Conservation (phyloP, 805 yeast species). For the Candida boidinii region DNA sequence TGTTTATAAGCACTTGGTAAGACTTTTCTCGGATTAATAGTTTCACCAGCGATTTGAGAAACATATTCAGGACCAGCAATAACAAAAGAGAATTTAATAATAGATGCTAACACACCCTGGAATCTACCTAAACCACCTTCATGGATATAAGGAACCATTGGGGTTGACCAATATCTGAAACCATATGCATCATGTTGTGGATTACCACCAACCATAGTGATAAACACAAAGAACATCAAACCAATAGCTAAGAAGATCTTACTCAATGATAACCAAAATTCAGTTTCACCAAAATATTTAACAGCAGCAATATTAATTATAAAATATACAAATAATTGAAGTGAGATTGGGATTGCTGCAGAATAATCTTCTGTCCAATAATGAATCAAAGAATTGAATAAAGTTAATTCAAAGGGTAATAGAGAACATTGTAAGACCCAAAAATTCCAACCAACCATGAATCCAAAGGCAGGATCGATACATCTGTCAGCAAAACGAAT, state of each 20-base stretch:
- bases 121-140: slow-evolving; percentile 34
- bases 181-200: slow-evolving; percentile 59
- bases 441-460: slow-evolving; percentile 21
- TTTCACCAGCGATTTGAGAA: slow-evolving; percentile 38
- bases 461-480: slow-evolving; percentile 24
- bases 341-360: slow-evolving; percentile 55
- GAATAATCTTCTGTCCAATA: slow-evolving; percentile 69
- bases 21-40: slow-evolving; percentile 34
- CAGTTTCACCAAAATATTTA: slow-evolving; percentile 44
- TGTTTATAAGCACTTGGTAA: slow-evolving; percentile 37
- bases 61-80: slow-evolving; percentile 53
- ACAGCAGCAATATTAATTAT: slow-evolving; percentile 63
- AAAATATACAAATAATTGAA: slow-evolving; percentile 55
- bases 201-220: slow-evolving; percentile 79
- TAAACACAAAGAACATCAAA: slow-evolving; percentile 28
- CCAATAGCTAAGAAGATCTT: slow-evolving; percentile 31
- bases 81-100: slow-evolving; percentile 60
- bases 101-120: slow-evolving; percentile 42
- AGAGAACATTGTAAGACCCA: slow-evolving; percentile 32
- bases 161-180: slow-evolving; percentile 45
- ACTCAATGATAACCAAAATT: slow-evolving; percentile 30
- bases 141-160: slow-evolving; percentile 20
- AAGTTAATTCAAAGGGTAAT: slow-evolving; percentile 35
- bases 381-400: slow-evolving; percentile 56
- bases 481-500: slow-evolving; percentile 23